Percentiles rank a stretch among this genome's conserved stretches.
Evolutionary conservation across 2,329 filamentous ascomycete genomes (phyloP).

Genomic region (Blastomyces percursus): DNA sequence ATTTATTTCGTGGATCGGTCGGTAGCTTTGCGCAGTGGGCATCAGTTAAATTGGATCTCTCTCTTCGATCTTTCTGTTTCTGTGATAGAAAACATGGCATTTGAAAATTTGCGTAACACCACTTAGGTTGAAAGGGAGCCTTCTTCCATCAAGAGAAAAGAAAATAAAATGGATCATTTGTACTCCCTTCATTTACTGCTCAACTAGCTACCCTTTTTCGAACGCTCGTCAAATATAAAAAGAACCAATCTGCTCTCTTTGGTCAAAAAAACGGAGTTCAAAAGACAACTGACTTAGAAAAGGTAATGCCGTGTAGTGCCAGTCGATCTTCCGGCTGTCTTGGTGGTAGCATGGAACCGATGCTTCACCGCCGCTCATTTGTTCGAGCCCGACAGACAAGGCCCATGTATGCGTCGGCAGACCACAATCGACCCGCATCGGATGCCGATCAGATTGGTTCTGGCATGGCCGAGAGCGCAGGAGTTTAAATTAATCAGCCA

Average conservation of each 20-base stretch:
- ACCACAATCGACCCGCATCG: conserved; percentile 1
- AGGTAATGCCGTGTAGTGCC: not conserved
- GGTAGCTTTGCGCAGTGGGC: not conserved
- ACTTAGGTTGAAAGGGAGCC: not conserved
- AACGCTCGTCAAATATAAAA: not conserved
- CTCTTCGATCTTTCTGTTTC: not conserved
- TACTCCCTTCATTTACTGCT: not conserved
- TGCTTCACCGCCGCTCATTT: not conserved
- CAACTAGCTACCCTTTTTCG: no score
- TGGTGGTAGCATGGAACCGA: not conserved
- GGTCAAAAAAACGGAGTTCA: not conserved
- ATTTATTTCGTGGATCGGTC: not conserved
- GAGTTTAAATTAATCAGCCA: not conserved
- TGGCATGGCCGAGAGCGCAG: not conserved
- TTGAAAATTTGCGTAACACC: not conserved
- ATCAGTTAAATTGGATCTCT: not conserved
- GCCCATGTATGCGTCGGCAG: not conserved
- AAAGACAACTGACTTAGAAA: not conserved
- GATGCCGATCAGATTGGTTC: not conserved
- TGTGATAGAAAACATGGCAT: not conserved
- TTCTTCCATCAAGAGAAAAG: not conserved
- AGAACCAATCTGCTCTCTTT: not conserved
- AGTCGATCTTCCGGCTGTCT: conserved; percentile 1
- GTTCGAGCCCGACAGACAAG: not conserved
- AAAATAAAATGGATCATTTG: not conserved